Base-by-base conservation (phyloP, 257 asterid genomes). In the Solanum neorickii region DNA sequence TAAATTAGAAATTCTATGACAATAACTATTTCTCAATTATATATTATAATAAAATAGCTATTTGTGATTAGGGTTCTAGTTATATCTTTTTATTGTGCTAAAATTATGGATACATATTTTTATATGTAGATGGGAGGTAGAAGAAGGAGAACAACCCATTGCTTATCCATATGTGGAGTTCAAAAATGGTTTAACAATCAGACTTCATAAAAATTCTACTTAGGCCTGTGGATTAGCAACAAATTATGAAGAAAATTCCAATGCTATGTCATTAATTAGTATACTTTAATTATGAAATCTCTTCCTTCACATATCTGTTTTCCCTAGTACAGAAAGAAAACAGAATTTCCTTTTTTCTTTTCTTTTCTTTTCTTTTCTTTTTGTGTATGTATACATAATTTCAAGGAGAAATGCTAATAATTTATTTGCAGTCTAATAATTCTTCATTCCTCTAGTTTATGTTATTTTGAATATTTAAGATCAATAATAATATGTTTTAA, bases 121-220 rank as follows among this genome's bases (percentile, higher is more conserved):
- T 56, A 56, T 31, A 3, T 86, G 83, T 88, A 94, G 98, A 84
- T 95, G 98, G 98, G 91, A 91, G 2, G 87, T 93, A 1, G 94
- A 92, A 87, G 96, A 94, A 27, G 94, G 92, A 11, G 97, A 93
- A 86, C 88, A 93, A 21, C 93, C 97, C 7, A 83, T 94, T 16
- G 97, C 98, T 35, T 90, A 93, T 91, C 98, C 98, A 23, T 94
- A 94, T 62, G 97, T 95, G 56, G 98, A 94, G 86, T 95, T 95
- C 74, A 87, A 73, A 59, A 91, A 80, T 41, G 97, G 93, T 35
- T 86, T 95, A 56, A 91, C 73, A 86, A 72, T 94, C 78, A 91
- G 86, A 44, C 83, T 93, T 76, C 80, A 90, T 25, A 39, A 82
- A 82, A 82, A 47, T 49, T 82, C 69, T 46, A 78, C n/a, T 29